These are phyloP conservation scores for Heterobasidion irregulare DNA, from an alignment of 1,284 basidiomycete species.

Conservation along the genomic window DNA sequence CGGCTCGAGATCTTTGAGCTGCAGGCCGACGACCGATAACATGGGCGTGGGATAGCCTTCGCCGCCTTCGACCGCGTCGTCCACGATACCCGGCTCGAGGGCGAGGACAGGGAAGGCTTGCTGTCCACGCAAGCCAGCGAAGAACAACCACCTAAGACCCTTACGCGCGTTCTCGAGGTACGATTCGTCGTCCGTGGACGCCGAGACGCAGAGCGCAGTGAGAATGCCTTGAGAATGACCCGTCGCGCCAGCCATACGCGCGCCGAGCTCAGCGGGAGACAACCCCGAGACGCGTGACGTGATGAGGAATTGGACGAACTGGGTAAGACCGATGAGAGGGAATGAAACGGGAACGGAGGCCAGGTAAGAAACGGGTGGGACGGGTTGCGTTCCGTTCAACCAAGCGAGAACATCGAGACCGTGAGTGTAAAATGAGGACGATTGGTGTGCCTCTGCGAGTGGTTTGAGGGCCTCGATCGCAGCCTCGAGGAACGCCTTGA, in stretches of 20 bases:
- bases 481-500: slow-evolving; percentile 60
- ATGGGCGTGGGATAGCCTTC: slow-evolving; percentile 94
- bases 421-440: slow-evolving; percentile 67
- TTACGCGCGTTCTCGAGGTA: slow-evolving; percentile 75
- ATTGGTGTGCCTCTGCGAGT: slow-evolving; percentile 57
- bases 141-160: slow-evolving; percentile 89
- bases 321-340: slow-evolving; percentile 93
- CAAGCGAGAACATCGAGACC: slow-evolving; percentile 82
- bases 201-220: slow-evolving; percentile 82
- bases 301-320: slow-evolving; percentile 89
- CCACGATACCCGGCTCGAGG: slow-evolving; percentile 81
- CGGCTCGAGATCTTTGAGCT: slow-evolving; percentile 69
- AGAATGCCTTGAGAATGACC: slow-evolving; percentile 97
- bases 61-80: slow-evolving; percentile 85
- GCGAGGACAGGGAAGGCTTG: slow-evolving; percentile 92
- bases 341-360: slow-evolving; percentile 94
- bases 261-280: slow-evolving; percentile 74
- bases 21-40: slow-evolving; percentile 84
- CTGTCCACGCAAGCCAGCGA: slow-evolving; percentile 88
- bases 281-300: slow-evolving; percentile 70
- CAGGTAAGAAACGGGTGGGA: slow-evolving; percentile 82
- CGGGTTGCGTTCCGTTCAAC: slow-evolving; percentile 65
- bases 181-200: slow-evolving; percentile 70
- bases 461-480: slow-evolving; percentile 71
- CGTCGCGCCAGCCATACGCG: slow-evolving; percentile 78